Percentiles rank a stretch among this genome's conserved stretches.
phyloP scores from a whole-genome alignment of 306 rosid species.

The Medicago truncatula region DNA sequence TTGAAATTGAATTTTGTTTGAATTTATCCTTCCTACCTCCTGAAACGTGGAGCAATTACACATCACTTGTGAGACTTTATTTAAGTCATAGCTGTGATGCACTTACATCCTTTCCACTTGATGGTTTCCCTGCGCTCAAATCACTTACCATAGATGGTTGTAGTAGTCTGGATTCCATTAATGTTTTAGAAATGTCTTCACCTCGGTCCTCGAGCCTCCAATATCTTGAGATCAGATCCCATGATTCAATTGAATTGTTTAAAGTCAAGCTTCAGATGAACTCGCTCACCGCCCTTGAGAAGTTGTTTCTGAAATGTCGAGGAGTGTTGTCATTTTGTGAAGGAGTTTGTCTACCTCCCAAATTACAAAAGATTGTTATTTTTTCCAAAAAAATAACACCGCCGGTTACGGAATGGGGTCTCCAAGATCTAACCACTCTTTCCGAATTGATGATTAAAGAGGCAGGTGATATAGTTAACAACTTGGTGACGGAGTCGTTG shows the following conservation, averaged over 20 bases:
- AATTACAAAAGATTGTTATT: not conserved
- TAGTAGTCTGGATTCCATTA: not conserved
- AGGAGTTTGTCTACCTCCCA: conserved; percentile 13
- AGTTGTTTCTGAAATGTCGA: not conserved
- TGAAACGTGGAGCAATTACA: conserved; percentile 17
- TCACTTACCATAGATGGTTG: rapidly evolving
- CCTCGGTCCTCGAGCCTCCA: not conserved
- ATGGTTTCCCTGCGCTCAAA: conserved; percentile 1
- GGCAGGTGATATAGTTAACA: not conserved
- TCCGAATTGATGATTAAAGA: rapidly evolving
- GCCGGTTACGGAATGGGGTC: not conserved
- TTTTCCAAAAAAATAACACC: rapidly evolving
- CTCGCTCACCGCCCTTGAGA: not conserved
- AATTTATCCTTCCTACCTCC: conserved; percentile 12
- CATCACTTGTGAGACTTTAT: not conserved
- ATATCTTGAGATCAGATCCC: not conserved
- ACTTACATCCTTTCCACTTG: conserved; percentile 7
- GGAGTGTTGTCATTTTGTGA: conserved; percentile 3
- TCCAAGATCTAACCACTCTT: not conserved
- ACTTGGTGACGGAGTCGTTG: not conserved
- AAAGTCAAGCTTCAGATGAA: not conserved
- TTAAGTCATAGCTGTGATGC: not conserved
- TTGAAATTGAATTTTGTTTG: not conserved
- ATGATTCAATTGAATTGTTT: not conserved
- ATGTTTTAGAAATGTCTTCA: not conserved